Evolutionary conservation across 2,329 filamentous ascomycete species (phyloP), one percentile per base, ranked within the genome.

Genomic region (Fusarium guadeloupense): DNA sequence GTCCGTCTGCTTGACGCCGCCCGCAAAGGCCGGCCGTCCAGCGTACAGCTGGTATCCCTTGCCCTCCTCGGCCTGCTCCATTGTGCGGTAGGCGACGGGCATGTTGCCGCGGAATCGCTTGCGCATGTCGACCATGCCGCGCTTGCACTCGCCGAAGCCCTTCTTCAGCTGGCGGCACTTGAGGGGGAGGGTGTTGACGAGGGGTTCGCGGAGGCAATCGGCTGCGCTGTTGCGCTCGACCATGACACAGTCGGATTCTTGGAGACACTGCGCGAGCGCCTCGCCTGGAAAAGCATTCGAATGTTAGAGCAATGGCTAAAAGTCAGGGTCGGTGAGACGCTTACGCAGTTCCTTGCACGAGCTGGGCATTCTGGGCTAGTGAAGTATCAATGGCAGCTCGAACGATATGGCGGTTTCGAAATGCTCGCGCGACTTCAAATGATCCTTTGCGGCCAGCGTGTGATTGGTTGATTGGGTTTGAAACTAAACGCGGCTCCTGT

Each of bases 61-160:
- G 60, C 80, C 81, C 10, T 80, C 79, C 66, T 91, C 88, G 52
- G 85, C 76, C 46, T 67, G 61, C 72, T 87, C 83, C 69, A 87
- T 78, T 55, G 81, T 78, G 71, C 80, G 82, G 65, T 89, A 85
- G 20, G 86, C 83, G 64, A 96, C 88, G 48, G 95, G 93, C 75
- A 92, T 87, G 80, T 98, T 98, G 54, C 95, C 95, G 51, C 95
- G 87, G 78, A 99, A 98, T 28, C 95, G 90, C 81, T 98, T 98
- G 75, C 95, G 91, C 95, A 99, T 99, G 76, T 99, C 95, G 69
- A 98, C 90, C 87, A 96, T 87, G 65, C 95, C 95, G 65, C 94
- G 90, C 73, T 96, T 96, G 85, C 95, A 99, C 74, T 97, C 92
- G 75, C 92, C 91, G 71, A 96, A 95, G 39, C 93, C 92, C 75